Percentiles rank a stretch among this genome's conserved stretches.
These are phyloP conservation scores for Globisporangium irregulare DNA, from an alignment of 352 stramenopile species.

Conservation along the genomic window DNA sequence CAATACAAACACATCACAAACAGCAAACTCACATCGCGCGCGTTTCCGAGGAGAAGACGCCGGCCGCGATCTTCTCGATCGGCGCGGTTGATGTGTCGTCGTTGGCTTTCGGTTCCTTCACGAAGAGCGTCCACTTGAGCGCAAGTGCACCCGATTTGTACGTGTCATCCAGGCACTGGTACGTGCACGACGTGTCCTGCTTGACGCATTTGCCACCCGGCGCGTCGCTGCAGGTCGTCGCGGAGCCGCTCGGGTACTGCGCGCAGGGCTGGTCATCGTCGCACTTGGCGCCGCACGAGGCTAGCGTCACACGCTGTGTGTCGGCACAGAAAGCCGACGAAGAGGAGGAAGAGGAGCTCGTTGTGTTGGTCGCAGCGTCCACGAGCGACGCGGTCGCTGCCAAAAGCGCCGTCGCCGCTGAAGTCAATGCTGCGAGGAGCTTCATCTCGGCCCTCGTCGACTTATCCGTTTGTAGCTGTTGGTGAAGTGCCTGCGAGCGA, in stretches of 20 bases:
- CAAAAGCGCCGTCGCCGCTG: background rate
- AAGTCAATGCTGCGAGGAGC: background rate
- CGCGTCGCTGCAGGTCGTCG: slow-evolving; percentile 41
- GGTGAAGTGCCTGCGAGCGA: background rate
- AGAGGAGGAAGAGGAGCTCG: background rate
- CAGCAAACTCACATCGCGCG: slow-evolving; percentile 39
- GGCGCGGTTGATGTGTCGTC: slow-evolving; percentile 44
- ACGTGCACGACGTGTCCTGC: slow-evolving; percentile 49
- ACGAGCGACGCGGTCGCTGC: background rate
- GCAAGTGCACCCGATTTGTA: slow-evolving; percentile 39
- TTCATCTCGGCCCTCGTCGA: background rate
- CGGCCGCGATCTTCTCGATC: slow-evolving; percentile 38
- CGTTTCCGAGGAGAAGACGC: slow-evolving; percentile 40
- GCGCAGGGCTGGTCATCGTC: slow-evolving; percentile 44
- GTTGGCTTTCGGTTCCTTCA: slow-evolving; percentile 48
- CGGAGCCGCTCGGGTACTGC: slow-evolving; percentile 39
- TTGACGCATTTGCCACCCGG: slow-evolving; percentile 49
- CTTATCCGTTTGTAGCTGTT: background rate
- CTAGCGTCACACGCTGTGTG: slow-evolving; percentile 38
- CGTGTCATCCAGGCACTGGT: slow-evolving; percentile 54
- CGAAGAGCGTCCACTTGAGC: slow-evolving; percentile 64
- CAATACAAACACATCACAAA: background rate
- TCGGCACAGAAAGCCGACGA: slow-evolving; percentile 38
- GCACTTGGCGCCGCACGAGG: slow-evolving; percentile 44
- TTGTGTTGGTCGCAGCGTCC: slow-evolving; percentile 12